Conservation (phyloP, 2,329 filamentous ascomycete species). For the Xylaria hypoxylon region DNA sequence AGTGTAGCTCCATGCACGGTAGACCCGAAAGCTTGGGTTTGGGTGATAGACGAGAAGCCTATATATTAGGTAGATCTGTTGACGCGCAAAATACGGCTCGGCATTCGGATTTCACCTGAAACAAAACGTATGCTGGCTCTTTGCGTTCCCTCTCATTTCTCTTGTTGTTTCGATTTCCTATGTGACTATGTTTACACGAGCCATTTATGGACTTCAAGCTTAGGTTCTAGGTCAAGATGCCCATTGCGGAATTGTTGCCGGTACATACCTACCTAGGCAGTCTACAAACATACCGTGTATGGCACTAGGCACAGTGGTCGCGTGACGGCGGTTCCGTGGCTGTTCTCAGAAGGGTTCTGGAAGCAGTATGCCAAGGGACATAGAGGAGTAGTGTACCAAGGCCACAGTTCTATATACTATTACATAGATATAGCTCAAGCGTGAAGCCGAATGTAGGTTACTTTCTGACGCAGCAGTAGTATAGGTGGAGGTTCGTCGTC, state of each 20-base stretch:
- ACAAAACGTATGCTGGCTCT: too few species aligned
- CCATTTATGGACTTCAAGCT: too few species aligned
- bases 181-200: too few species aligned
- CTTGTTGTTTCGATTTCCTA: too few species aligned
- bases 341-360: slow-evolving; percentile 16
- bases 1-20: slow-evolving; percentile 3
- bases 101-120: neutral
- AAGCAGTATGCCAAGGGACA: slow-evolving; percentile 24
- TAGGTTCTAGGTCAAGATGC: neutral
- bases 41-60: neutral
- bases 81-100: neutral
- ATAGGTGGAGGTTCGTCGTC: slow-evolving; percentile 3
- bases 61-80: neutral
- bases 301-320: neutral
- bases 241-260: neutral
- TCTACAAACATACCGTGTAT: neutral
- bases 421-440: slow-evolving; percentile 14
- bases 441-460: slow-evolving; percentile 2
- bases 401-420: slow-evolving; percentile 5
- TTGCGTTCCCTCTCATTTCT: too few species aligned
- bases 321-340: slow-evolving; percentile 1
- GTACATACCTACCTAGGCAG: neutral
- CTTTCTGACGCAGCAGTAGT: neutral
- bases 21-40: slow-evolving; percentile 18
- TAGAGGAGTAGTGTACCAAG: slow-evolving; percentile 21